These are phyloP conservation scores for Scutellaria galericulata DNA, from an alignment of 257 asterid genomes.

Conservation along the genomic window DNA sequence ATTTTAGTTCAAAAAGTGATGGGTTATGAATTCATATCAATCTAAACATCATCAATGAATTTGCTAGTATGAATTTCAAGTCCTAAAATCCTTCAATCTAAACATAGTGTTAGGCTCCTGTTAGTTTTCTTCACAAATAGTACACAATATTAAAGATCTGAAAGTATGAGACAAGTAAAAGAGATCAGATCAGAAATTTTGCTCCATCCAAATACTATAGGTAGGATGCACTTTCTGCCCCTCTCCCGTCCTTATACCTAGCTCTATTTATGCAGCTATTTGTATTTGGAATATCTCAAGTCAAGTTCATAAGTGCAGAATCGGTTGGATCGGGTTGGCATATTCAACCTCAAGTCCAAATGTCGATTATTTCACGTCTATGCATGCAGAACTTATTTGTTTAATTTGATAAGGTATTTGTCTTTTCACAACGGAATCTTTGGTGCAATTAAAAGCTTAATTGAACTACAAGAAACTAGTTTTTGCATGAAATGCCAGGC, in stretches of 20 bases:
- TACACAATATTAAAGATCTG: neutral
- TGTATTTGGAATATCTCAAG: neutral
- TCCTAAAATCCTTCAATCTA: too few relatives aligned
- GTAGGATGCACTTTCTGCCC: neutral
- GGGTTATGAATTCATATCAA: too few relatives aligned
- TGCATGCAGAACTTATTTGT: neutral
- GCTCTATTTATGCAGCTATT: conserved; percentile 9
- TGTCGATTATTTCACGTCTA: neutral
- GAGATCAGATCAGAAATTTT: neutral
- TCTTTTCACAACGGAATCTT: neutral
- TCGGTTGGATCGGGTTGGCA: neutral
- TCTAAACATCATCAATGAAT: too few relatives aligned
- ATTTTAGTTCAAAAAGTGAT: too few relatives aligned
- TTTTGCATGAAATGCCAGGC: neutral
- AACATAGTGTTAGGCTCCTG: neutral
- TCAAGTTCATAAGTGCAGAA: conserved; percentile 12
- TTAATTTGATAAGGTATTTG: neutral
- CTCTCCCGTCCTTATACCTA: neutral
- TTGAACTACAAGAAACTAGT: conserved; percentile 22
- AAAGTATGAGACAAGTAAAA: neutral
- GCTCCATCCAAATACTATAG: conserved; percentile 11
- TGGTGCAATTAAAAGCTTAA: conserved; percentile 16
- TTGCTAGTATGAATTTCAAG: too few relatives aligned
- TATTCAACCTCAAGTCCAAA: neutral
- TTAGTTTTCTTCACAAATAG: conserved; percentile 1